Conservation (phyloP, 768 basidiomycete species). For the Termitomyces heimii region DNA sequence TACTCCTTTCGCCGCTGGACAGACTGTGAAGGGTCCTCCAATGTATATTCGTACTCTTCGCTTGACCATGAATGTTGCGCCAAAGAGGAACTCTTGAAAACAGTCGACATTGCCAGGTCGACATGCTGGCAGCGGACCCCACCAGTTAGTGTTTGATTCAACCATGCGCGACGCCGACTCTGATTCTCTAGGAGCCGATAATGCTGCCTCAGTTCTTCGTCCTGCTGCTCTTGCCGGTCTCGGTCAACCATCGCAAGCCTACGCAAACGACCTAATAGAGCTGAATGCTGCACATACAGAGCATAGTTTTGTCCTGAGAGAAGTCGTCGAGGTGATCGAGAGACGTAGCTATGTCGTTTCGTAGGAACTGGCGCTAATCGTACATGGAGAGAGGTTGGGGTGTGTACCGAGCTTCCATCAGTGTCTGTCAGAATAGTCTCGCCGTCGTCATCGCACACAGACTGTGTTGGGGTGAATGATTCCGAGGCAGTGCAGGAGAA, state of each 20-base stretch:
- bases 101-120: conserved; percentile 43
- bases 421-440: conserved; percentile 32
- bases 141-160: conserved; percentile 37
- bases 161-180: conserved; percentile 63
- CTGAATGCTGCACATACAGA: conserved; percentile 27
- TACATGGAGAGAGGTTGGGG: conserved; percentile 30
- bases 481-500: conserved; percentile 25
- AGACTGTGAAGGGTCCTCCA: background rate
- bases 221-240: conserved; percentile 31
- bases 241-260: conserved; percentile 36
- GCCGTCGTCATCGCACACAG: conserved; percentile 36
- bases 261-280: conserved; percentile 29
- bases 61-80: conserved; percentile 30
- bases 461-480: conserved; percentile 24
- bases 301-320: conserved; percentile 25
- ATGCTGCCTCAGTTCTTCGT: conserved; percentile 32
- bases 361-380: conserved; percentile 18
- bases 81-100: conserved; percentile 47
- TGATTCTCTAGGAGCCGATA: conserved; percentile 48
- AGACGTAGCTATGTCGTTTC: conserved; percentile 15
- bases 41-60: conserved; percentile 25
- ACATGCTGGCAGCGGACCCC: conserved; percentile 10
- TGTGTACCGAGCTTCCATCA: conserved; percentile 44
- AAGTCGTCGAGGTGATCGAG: conserved; percentile 21
- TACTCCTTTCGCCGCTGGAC: conserved; percentile 7